These are phyloP conservation scores for Boletus eberwhitei DNA, from an alignment of 768 basidiomycete genomes.

Conservation along the genomic window DNA sequence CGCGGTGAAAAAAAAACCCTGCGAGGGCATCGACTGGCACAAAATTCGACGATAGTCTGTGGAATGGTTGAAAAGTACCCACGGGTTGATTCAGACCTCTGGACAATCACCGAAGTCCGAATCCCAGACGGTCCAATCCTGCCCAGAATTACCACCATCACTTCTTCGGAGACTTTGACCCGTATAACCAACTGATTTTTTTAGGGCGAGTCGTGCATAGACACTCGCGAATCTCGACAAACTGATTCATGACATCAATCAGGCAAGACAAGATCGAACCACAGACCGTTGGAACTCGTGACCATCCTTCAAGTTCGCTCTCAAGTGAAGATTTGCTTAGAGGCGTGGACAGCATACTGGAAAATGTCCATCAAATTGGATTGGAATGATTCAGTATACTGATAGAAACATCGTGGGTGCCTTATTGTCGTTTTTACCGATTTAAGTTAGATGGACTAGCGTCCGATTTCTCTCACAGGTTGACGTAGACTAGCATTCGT, in stretches of 20 bases:
- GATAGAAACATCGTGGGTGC: slow-evolving; percentile 13
- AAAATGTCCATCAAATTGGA: slow-evolving; percentile 1
- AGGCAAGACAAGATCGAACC: slow-evolving; percentile 2
- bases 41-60: background rate
- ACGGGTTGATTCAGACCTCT: background rate
- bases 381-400: background rate
- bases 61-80: background rate
- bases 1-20: background rate
- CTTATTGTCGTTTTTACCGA: slow-evolving; percentile 7
- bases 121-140: background rate
- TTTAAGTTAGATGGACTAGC: slow-evolving; percentile 13
- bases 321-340: slow-evolving; percentile 1
- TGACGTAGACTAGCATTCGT: background rate
- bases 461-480: slow-evolving; percentile 9
- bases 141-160: background rate
- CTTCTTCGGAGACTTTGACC: background rate
- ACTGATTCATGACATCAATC: background rate
- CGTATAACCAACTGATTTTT: slow-evolving; percentile 2
- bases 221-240: background rate
- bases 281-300: slow-evolving; percentile 10
- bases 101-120: background rate
- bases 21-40: background rate
- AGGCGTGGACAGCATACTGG: background rate
- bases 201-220: background rate
- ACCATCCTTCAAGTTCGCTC: background rate